phyloP scores from a whole-genome alignment of 306 rosid species.

The Sesbania bispinosa region DNA sequence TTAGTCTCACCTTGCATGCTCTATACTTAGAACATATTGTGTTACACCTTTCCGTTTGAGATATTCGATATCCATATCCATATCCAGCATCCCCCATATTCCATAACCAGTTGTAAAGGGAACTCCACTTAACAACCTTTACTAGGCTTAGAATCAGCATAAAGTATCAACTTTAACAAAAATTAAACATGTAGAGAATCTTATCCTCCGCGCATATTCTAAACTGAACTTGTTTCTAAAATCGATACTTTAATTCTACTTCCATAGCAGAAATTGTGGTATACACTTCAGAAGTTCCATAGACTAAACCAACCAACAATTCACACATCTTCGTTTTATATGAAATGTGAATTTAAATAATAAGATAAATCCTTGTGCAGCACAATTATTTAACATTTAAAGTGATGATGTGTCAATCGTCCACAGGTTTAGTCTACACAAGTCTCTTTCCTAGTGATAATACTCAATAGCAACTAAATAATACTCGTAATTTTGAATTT shows the following conservation, averaged over 20 bases:
- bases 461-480: not conserved
- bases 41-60: not conserved
- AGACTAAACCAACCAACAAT: not conserved
- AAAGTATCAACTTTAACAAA: not conserved
- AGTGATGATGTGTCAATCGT: not conserved
- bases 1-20: conserved; percentile 9
- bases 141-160: not conserved
- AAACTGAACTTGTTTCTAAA: not conserved
- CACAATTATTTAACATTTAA: not conserved
- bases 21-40: not conserved
- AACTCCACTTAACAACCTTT: conserved; percentile 12
- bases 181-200: not conserved
- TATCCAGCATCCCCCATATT: not conserved
- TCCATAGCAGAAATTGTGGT: not conserved
- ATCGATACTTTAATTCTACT: not conserved
- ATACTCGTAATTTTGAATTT: conserved; percentile 3
- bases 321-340: not conserved
- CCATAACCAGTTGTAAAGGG: not conserved
- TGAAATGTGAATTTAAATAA: not conserved
- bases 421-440: not conserved
- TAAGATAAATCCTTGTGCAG: not conserved
- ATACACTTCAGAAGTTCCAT: not conserved
- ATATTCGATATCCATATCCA: not conserved
- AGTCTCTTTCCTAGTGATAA: not conserved
- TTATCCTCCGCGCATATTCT: not conserved